Evolutionary conservation across 148 eudicot species (phyloP), one percentile per base, ranked within the genome.

Genomic region (Dianthus caryophyllus): DNA sequence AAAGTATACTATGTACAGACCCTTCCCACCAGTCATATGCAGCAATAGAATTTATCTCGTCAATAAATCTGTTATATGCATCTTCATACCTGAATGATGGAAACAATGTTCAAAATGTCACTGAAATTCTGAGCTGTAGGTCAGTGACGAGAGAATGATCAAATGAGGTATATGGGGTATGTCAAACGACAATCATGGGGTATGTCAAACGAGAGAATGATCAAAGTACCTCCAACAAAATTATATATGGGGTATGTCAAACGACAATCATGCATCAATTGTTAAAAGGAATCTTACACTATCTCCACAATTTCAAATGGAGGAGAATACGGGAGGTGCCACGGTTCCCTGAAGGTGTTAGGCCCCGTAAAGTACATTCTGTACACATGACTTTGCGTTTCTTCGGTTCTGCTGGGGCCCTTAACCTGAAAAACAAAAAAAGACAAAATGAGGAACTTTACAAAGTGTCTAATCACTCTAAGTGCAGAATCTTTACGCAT

Each of bases 21-120:
- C 96, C 96, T 82, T 89, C 96, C 96, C 96, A 89, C 96, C 96
- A 89, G 69, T 89, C 85, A 83, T 83, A 89, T 64, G 96, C 88
- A 71, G 96, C 96, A 74, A 87, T 83, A 31, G 93, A 87, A 73
- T 89, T 89, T 43, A 89, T 75, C 75, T 87, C 90, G 66, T 87
- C 90, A 58, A 85, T 89, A 73, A 89, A 87, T 79, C 96, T 81
- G 70, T 87, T 89, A 72, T 76, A 89, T 50, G 96, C 89, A 76
- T 89, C 96, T 84, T 89, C 96, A 51, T 87, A 89, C 74, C 96
- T 89, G 78, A 50, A 53, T 21, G 67, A 60, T 51, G 64, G 18
- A 54, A 31, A 41, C 31, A 31, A 56, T 54, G 29, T 5, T 22
- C 68, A 10, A 29, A 46, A 60, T 15, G 26, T 63, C 59, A 20